Evolutionary conservation across 2,329 filamentous ascomycete genomes (phyloP), one percentile per base, ranked within the genome.

Genomic region (Acephala macrosclerotiorum): DNA sequence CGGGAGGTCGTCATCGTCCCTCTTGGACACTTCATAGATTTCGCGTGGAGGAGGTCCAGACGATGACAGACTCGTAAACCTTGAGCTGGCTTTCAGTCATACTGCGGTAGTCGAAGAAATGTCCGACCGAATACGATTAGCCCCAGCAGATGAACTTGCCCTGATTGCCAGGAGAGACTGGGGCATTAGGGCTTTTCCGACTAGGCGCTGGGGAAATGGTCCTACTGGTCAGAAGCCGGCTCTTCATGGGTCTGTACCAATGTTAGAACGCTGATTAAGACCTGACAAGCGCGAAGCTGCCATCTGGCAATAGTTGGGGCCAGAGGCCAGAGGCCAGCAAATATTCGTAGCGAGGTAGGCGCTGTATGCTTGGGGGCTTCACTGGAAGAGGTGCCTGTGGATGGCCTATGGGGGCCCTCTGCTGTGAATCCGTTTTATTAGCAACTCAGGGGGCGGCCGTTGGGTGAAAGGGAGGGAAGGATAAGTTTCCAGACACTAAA

Each of bases 241-340:
- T 49, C 22, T 47, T 47, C 26, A 40, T 22, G 60, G 64, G 53
- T 53, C 59, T 38, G 56, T 66, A 65, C 42, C 62, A 61, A 35
- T 56, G 40, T 64, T 45, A 51, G 58, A 45, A 53, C 65, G 70
- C 67, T 72, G 68, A 72, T 70, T 73, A 70, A 73, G 64, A 55
- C 55, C 57, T 72, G 61, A 72, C 68, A 70, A 66, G 65, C 66
- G 64, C 63, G 59, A 65, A 60, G 60, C 56, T 61, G 35, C 58
- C 61, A 56, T 60, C 65, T 66, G 61, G 68, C 68, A 67, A 66
- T 63, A 57, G 11, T 57, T 53, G 49, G 49, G 26, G 49, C 60
- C 42, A 60, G 58, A 47, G 56, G 3, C 36, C 36, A 40, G 42
- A 14, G 11, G 36, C 60, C 29, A 53, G 57, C 58, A 56, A 51